Evolutionary conservation across 2,329 filamentous ascomycete genomes (phyloP), one percentile per base, ranked within the genome.

Genomic region (Exophiala phaeomuriformis): DNA sequence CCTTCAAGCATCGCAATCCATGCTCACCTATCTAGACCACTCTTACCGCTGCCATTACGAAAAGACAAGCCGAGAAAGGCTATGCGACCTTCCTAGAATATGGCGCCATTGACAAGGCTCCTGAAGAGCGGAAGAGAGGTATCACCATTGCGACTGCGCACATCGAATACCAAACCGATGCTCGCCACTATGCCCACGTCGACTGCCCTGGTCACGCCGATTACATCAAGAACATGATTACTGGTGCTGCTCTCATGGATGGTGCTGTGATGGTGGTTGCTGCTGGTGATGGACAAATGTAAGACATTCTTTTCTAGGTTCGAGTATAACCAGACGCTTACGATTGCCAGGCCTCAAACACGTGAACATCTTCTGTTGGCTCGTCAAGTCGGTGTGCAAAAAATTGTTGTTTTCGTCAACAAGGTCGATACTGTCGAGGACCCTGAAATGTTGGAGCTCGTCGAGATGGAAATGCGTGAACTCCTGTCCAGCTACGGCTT

Each of bases 221-320:
- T 89, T 98, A 98, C 81, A 97, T 98, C 80, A 98, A 98, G 84
- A 98, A 98, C 85, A 98, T 98, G 93, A 98, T 98, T 74, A 98
- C 93, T 64, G 93, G 93, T 84, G 90, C 93, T 60, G 91, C 94
- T 67, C 95, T 90, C 80, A 98, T 98, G 93, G 93, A 98, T 67
- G 93, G 93, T 67, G 91, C 93, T 67, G 91, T 98, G 71, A 96
- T 98, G 67, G 93, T 98, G 64, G 94, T 98, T 66, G 94, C 94
- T 65, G 93, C 93, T 64, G 95, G 90, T 36, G 93, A 98, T 71
- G 93, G 93, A 71, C 94, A 98, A 78, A 98, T 98, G 93, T 80
- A 74, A 57, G 74, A 48, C 32, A 9, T 42, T 42, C 12, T 31
- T 28, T 28, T 32, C 8, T 29, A 45, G 29, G 42, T 47, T 27